Percentiles rank a stretch among this genome's conserved stretches.
Evolutionary conservation across 2,329 filamentous ascomycete genomes (phyloP).

Genomic region (Helicocarpus griseus): DNA sequence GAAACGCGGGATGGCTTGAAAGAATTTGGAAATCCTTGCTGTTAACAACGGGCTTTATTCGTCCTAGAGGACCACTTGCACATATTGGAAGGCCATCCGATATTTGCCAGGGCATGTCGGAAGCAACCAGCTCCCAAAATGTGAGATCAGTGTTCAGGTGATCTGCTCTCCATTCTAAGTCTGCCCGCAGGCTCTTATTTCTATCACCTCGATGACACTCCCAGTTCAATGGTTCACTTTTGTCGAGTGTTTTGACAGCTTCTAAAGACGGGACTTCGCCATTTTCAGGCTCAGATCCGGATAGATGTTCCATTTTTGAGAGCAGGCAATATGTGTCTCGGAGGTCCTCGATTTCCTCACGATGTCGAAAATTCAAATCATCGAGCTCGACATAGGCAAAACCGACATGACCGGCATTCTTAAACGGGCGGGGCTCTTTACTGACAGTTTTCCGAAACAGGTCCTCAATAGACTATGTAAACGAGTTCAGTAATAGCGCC

Average conservation of each 20-base stretch:
- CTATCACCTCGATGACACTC: slow-evolving; percentile 2
- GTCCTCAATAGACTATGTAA: slow-evolving; percentile 1
- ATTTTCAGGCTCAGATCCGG: neutral
- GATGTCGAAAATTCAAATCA: slow-evolving; percentile 1
- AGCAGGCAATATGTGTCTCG: slow-evolving; percentile 3
- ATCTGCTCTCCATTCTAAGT: slow-evolving; percentile 3
- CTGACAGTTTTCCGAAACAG: neutral
- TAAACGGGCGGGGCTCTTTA: neutral
- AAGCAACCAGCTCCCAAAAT: slow-evolving; percentile 1
- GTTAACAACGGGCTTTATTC: slow-evolving; percentile 1
- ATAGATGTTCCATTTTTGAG: slow-evolving; percentile 1
- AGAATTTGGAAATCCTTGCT: slow-evolving; percentile 1
- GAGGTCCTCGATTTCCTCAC: slow-evolving; percentile 1
- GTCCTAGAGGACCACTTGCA: neutral
- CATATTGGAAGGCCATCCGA: slow-evolving; percentile 1
- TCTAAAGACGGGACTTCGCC: neutral
- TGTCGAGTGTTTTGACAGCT: neutral
- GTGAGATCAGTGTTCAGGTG: slow-evolving; percentile 2
- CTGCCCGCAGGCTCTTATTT: neutral
- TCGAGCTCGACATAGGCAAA: slow-evolving; percentile 2
- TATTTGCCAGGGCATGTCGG: slow-evolving; percentile 2
- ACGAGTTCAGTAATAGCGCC: no score
- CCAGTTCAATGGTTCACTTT: neutral
- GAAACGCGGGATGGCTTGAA: slow-evolving; percentile 1
- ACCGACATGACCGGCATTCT: neutral